Evolutionary conservation across 495 filamentous ascomycete species (phyloP), one percentile per base, ranked within the genome.

Genomic region (Sordaria brevicollis): DNA sequence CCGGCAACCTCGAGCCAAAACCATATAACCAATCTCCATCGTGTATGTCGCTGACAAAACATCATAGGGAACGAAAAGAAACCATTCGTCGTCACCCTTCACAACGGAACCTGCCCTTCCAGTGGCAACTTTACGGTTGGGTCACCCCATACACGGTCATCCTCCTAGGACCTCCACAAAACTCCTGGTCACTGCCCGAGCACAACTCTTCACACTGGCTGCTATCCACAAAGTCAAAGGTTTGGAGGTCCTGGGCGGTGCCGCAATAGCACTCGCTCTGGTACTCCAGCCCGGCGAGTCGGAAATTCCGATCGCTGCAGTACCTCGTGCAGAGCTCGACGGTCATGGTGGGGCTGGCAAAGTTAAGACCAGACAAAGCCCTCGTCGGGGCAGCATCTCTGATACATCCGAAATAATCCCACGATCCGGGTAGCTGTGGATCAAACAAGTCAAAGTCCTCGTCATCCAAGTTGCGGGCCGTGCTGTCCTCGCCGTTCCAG

Each of bases 291-390:
- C 75, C 75, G 37, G 65, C 75, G 37, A 69, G 33, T 13, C 0
- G 1, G 19, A 62, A 77, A n/a, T 6, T 25, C 29, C 35, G 25
- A 2, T 0, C 2, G 5, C 0, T 17, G 71, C 83, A 84, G 35
- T 69, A 72, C 10, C 72, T 69, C 6, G 68, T 67, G 66, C 75
- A 77, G 7, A 19, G 2, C 17, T 54, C 62, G 15, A 71, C 11
- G 2, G 74, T 77, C 74, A 76, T 77, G 65, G 72, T 70, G 72
- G 83, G 74, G 65, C 79, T 73, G 33, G 78, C 76, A 7, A 78
- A 79, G 67, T 81, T 81, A 19, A 83, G 86, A 17, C 76, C 76
- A 2, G 78, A 78, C 57, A 91, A 82, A 19, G 87, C 87, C n/a
- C n/a, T n/a, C n/a, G n/a, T n/a, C n/a, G n/a, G n/a, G n/a, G n/a